These are phyloP conservation scores for Arxiozyma heterogenica DNA, from an alignment of 1,139 yeast genomes.

Conservation along the genomic window DNA sequence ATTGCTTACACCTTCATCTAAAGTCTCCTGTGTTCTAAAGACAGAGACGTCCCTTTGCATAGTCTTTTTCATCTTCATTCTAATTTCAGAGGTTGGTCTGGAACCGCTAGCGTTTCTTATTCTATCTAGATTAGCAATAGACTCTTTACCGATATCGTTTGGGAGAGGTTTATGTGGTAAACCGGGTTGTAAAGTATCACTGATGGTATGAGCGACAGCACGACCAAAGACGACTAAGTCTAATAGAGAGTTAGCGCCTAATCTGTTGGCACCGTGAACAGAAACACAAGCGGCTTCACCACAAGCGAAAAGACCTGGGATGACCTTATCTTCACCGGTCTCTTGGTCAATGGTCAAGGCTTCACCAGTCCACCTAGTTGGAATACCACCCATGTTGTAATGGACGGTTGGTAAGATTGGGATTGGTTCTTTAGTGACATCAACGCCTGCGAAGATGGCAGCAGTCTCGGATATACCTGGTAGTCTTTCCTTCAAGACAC, in stretches of 20 bases:
- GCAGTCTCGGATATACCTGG: constrained; percentile 99
- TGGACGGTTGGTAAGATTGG: constrained; percentile 98
- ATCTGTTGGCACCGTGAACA: constrained; percentile 98
- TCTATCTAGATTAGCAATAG: constrained; percentile 83
- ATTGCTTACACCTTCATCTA: constrained; percentile 84
- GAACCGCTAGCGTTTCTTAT: constrained; percentile 81
- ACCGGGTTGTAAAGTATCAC: constrained; percentile 80
- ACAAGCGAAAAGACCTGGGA: constrained; percentile 92
- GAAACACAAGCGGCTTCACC: constrained; percentile 99
- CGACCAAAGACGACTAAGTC: constrained; percentile 98
- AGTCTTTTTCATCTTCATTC: constrained; percentile 86
- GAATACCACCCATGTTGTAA: constrained; percentile 99
- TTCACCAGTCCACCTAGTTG: constrained; percentile 97
- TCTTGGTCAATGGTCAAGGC: constrained; percentile 73
- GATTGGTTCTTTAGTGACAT: constrained; percentile 97
- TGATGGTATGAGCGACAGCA: constrained; percentile 90
- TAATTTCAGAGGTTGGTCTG: constrained; percentile 74
- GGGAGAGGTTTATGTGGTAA: constrained; percentile 73
- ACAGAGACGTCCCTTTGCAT: constrained; percentile 98
- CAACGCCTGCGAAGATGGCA: constrained; percentile 97
- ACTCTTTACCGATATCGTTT: constrained; percentile 79
- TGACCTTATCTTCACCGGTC: constrained; percentile 76
- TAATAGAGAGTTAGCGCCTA: constrained; percentile 97
- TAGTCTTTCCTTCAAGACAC: constrained; percentile 86
- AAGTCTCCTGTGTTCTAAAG: constrained; percentile 86